Evolutionary conservation across 192 early-diverging fungal genomes (phyloP), one percentile per base, ranked within the genome.

Genomic region (Chytriomyces confervae): DNA sequence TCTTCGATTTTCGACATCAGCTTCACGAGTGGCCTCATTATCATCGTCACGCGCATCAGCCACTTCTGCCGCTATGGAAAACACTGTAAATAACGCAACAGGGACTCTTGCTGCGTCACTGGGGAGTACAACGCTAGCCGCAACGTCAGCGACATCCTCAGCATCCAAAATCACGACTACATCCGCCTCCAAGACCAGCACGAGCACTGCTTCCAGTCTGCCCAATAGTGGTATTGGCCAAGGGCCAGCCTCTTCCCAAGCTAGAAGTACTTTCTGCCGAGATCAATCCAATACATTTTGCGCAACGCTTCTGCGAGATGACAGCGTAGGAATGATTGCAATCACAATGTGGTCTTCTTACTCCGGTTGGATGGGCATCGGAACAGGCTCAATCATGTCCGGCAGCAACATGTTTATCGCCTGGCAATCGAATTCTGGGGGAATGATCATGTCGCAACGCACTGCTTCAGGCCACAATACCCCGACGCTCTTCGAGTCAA

Each of bases 321-420:
- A 20, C 18, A 27, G 24, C 23, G 45, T 23, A 13, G 10, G 53
- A 57, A n/a, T 70, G n/a, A 62, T 76, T 6, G 66, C 62, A 10
- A 53, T 76, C 53, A 24, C 75, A 9, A 24, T 76, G 13, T 29
- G 50, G 23, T 36, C 64, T 11, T 27, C 65, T 6, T 20, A 4
- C 9, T 23, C 29, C 4, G 65, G 75, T 5, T 76, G 53, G 23
- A 51, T 76, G 43, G 84, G 84, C 11, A 29, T 79, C 5, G 81
- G 80, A 11, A n/a, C 66, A 18, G 18, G 46, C 47, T 45, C 27
- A 11, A 7, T 24, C 57, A 85, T 85, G 81, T n/a, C 50, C 9
- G 51, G 61, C 7, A 60, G 66, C 2, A 66, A 51, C 45, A 81
- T 85, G 68, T 69, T 62, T 48, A 62, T 85, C 36, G 83, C 61